These are phyloP conservation scores for Scutellaria barbata DNA, from an alignment of 257 asterid genomes.

Conservation along the genomic window DNA sequence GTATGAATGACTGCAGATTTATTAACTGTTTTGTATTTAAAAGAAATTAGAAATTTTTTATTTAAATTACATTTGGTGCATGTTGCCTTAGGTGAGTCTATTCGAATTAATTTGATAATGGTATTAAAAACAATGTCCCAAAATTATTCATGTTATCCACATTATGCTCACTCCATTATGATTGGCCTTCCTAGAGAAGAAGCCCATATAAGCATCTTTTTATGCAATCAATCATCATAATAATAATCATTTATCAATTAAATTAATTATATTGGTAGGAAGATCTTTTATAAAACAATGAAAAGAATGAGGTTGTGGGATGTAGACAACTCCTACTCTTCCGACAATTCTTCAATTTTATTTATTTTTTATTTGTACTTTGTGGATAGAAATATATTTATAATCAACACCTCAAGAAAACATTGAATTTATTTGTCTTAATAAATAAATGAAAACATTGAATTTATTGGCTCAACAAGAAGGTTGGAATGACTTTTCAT, in stretches of 20 bases:
- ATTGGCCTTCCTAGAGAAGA: background rate
- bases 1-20: constrained; percentile 2
- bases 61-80: background rate
- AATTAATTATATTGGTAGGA: background rate
- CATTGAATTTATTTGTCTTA: constrained; percentile 7
- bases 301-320: background rate
- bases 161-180: background rate
- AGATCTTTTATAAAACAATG: background rate
- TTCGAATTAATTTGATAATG: background rate
- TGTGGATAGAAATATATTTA: background rate
- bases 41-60: background rate
- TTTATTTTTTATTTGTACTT: no score
- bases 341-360: constrained; percentile 35
- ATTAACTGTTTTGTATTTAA: background rate
- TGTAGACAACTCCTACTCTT: background rate
- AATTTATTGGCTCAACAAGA: constrained; percentile 22
- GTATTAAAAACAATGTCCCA: no score
- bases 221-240: constrained; percentile 12
- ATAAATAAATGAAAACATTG: background rate
- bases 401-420: background rate
- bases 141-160: no score
- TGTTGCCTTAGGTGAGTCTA: background rate
- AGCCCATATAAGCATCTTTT: background rate
- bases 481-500: background rate
- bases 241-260: background rate